phyloP scores from a whole-genome alignment of 129 eudicot genomes.

The Tagetes patula region DNA sequence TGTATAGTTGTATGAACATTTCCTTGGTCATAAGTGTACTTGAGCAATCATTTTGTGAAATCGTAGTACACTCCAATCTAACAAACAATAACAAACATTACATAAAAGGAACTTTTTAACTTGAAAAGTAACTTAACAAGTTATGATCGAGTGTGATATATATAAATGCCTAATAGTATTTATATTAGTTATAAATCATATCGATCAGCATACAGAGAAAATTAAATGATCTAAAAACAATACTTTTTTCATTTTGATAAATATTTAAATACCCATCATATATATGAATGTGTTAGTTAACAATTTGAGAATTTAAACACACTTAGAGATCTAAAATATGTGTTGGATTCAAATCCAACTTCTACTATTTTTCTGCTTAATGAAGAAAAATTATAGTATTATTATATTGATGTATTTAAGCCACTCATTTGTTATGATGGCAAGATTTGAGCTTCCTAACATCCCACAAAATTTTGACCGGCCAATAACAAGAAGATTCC shows the following conservation, averaged over 20 bases:
- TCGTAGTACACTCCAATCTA: conserved; percentile 13
- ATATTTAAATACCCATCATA: background rate
- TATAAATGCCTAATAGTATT: no score
- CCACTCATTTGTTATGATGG: conserved; percentile 14
- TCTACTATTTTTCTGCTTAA: background rate
- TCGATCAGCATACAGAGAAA: background rate
- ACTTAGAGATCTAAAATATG: no score
- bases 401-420: background rate
- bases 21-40: conserved; percentile 30
- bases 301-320: background rate
- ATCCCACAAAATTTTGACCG: conserved; percentile 46
- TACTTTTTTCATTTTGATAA: background rate
- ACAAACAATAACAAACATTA: background rate
- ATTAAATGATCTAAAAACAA: background rate
- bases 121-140: no score
- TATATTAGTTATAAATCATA: no score
- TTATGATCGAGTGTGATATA: no score
- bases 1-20: conserved; percentile 21
- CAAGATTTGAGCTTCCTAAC: conserved; percentile 43
- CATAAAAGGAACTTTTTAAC: background rate
- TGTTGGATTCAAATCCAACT: background rate
- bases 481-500: conserved; percentile 72
- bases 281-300: no score
- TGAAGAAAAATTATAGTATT: background rate
- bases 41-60: conserved; percentile 17